phyloP scores from a whole-genome alignment of 192 early-diverging fungal species.

The Entomortierella chlamydospora region DNA sequence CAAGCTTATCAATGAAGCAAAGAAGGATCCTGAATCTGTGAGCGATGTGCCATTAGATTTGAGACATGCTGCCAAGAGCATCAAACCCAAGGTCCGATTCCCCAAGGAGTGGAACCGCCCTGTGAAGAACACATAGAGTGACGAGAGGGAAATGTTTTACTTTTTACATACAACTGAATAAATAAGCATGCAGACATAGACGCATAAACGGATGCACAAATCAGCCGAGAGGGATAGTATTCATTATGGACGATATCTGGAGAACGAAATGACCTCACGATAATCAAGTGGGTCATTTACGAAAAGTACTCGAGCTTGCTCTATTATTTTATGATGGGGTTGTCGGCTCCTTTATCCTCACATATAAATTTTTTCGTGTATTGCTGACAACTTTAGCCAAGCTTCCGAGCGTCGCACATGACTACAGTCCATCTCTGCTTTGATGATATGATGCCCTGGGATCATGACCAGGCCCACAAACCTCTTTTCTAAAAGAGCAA shows the following conservation, averaged over 20 bases:
- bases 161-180: not conserved
- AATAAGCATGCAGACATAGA: not conserved
- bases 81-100: constrained; percentile 65
- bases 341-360: too few relatives aligned
- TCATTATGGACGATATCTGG: not conserved
- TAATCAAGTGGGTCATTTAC: too few relatives aligned
- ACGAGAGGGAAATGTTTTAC: not conserved
- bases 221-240: too few relatives aligned
- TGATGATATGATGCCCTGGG: constrained; percentile 77
- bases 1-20: constrained; percentile 67
- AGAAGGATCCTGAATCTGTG: constrained; percentile 67
- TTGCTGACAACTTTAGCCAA: constrained; percentile 8
- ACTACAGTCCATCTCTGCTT: constrained; percentile 65
- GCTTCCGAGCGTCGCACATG: constrained; percentile 36
- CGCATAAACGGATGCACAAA: too few relatives aligned
- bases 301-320: too few relatives aligned
- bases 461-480: constrained; percentile 84
- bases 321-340: too few relatives aligned
- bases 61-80: constrained; percentile 60
- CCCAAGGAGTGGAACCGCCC: constrained; percentile 73
- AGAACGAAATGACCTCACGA: too few relatives aligned
- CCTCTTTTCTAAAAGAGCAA: constrained; percentile 9
- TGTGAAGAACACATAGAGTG: constrained; percentile 17
- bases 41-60: constrained; percentile 69
- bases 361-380: constrained; percentile 24